Percentiles rank a stretch among this genome's conserved stretches.
Evolutionary conservation across 2,329 filamentous ascomycete species (phyloP).

Genomic region (Acrocalymma vagum): DNA sequence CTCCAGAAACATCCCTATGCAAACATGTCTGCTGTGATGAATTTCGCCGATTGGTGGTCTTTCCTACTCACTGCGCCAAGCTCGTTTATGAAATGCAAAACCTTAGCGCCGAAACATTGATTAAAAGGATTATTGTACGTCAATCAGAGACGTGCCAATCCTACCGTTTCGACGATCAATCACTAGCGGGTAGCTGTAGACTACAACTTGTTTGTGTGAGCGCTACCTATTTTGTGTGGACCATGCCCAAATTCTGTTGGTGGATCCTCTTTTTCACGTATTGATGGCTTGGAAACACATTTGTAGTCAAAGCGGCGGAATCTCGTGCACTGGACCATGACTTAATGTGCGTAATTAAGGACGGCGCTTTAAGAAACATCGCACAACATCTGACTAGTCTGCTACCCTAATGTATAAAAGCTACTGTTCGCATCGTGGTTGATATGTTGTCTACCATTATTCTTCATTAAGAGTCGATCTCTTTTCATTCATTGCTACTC

Average conservation of each 20-base stretch:
- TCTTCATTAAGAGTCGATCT: conserved; percentile 24
- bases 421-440: not conserved
- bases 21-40: no score
- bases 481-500: conserved; percentile 23
- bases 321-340: conserved; percentile 9
- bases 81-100: conserved; percentile 20
- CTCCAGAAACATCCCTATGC: no score
- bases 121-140: conserved; percentile 16
- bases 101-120: conserved; percentile 22
- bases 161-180: conserved; percentile 11
- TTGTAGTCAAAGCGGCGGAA: conserved; percentile 5
- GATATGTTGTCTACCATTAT: conserved; percentile 6
- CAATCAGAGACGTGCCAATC: conserved; percentile 9
- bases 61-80: conserved; percentile 24
- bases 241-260: no score
- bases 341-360: conserved; percentile 29
- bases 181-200: not conserved
- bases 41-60: conserved; percentile 35
- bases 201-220: not conserved
- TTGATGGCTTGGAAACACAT: conserved; percentile 12
- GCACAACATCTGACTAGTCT: not conserved
- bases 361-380: conserved; percentile 13
- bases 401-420: conserved; percentile 17
- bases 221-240: no score
- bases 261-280: conserved; percentile 8